Percentiles rank a stretch among this genome's conserved stretches.
Conservation (phyloP, 2,329 filamentous ascomycete genomes). For the Phyllosticta citriasiana region DNA sequence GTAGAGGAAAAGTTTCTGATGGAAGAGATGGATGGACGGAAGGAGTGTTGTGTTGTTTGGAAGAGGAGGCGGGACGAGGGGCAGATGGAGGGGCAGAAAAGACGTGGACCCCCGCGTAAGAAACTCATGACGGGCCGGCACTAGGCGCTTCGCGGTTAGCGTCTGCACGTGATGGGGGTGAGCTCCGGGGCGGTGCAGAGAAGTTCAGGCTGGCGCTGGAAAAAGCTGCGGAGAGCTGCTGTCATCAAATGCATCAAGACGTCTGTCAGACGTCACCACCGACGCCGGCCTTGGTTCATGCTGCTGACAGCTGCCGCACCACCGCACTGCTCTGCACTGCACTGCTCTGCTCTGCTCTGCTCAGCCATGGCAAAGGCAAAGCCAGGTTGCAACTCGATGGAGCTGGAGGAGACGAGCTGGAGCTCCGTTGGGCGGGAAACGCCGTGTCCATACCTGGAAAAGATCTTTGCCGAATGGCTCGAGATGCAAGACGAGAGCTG, state of each 20-base stretch:
- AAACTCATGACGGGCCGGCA: conserved; percentile 4
- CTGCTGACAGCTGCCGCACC: not conserved
- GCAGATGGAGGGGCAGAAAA: conserved; percentile 13
- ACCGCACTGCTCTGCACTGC: too few species aligned
- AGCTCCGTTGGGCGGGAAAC: not conserved
- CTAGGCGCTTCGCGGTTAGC: conserved; percentile 1
- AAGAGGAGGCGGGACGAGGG: conserved; percentile 25
- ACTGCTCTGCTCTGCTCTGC: too few species aligned
- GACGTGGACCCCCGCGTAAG: conserved; percentile 9
- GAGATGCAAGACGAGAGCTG: not conserved
- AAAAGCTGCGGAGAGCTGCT: conserved; percentile 11
- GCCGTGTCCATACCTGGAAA: not conserved
- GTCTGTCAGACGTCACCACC: too few species aligned
- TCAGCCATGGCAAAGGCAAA: not conserved
- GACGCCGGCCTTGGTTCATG: too few species aligned
- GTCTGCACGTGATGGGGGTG: conserved; percentile 15
- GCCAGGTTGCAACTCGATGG: not conserved
- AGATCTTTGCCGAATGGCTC: not conserved
- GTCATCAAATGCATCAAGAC: not conserved
- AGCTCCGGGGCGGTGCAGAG: conserved; percentile 9
- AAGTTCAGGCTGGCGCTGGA: not conserved
- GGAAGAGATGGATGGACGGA: conserved; percentile 15
- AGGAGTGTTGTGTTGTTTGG: conserved; percentile 24
- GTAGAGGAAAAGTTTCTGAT: conserved; percentile 52
- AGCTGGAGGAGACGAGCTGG: not conserved